Conservation (phyloP, 768 basidiomycete species). For the Mycena galericulata region DNA sequence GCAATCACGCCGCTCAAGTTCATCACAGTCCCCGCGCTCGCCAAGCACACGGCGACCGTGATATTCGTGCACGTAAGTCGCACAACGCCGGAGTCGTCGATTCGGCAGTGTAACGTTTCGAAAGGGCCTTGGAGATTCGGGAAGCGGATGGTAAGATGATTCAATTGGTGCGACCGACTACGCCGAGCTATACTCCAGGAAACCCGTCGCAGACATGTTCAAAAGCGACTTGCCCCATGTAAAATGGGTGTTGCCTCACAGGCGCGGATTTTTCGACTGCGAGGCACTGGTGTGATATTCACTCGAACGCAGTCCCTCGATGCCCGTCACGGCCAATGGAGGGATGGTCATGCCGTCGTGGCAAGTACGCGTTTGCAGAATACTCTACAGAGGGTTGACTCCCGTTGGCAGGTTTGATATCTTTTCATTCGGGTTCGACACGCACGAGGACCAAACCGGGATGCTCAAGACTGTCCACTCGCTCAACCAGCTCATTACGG, state of each 20-base stretch:
- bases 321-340: conserved; percentile 79
- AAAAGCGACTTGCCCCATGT: conserved; percentile 72
- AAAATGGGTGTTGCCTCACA: conserved; percentile 92
- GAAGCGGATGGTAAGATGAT: conserved; percentile 57
- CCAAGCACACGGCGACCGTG: conserved; percentile 86
- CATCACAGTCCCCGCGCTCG: conserved; percentile 64
- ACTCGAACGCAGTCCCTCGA: conserved; percentile 55
- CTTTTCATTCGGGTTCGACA: conserved; percentile 68
- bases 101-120: conserved; percentile 13
- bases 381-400: background rate
- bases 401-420: conserved; percentile 83
- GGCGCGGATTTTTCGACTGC: conserved; percentile 58
- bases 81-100: conserved; percentile 2
- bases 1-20: conserved; percentile 55
- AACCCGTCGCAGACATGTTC: conserved; percentile 80
- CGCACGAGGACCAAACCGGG: conserved; percentile 79
- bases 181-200: too few species aligned
- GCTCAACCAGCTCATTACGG: conserved; percentile 77
- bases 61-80: conserved; percentile 88
- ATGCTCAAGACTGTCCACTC: conserved; percentile 74
- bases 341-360: conserved; percentile 84
- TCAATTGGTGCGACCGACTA: too few species aligned
- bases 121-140: conserved; percentile 82
- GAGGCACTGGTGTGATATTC: conserved; percentile 26
- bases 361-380: conserved; percentile 48